Base-by-base conservation (phyloP, 495 filamentous ascomycete genomes). In the Cetradonia linearis region DNA sequence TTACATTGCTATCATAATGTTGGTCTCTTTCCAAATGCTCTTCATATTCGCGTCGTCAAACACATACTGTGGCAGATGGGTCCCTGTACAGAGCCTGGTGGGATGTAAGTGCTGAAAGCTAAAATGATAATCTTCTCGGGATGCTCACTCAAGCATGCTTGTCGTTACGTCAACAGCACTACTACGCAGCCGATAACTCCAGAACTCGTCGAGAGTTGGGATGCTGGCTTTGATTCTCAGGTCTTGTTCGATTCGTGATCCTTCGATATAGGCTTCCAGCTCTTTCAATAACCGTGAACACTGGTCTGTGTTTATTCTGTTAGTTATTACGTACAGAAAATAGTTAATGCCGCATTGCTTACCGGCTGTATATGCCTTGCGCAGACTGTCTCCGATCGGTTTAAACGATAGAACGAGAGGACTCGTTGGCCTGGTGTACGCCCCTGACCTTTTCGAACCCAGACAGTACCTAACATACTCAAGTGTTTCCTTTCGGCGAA, bases 1-100 rank as follows among this genome's bases (percentile, higher is more conserved):
- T 36, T 9, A 54, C 50, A n/a, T 20, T 20, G 50, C 20, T 20
- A 54, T 54, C 16, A 54, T 54, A 3, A 54, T 33, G 16, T 54
- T 54, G 3, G 31, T 54, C 50, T 54, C 50, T 54, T 34, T 54
- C 50, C 50, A 54, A 36, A 54, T 34, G 50, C 18, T 33, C 50
- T 54, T 54, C 16, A 54, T 36, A 20, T 54, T n/a, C 9, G 31
- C 50, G 6, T 54, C 50, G 1, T 54, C 50, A 18, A 54, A 54
- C 28, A 54, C 33, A 5, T 54, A n/a, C 50, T 54, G 31, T 11
- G 50, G 50, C 18, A 54, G 2, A 23, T 36, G 30, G 50, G 27
- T 23, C 0, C 33, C 33, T 6, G 2, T 33, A n/a, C 18, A 54
- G 4, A 54, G 13, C 50, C 50, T 54, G 10, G 50, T 34, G 4